Conservation (phyloP, 2,329 filamentous ascomycete genomes). For the Epichloe festucae region DNA sequence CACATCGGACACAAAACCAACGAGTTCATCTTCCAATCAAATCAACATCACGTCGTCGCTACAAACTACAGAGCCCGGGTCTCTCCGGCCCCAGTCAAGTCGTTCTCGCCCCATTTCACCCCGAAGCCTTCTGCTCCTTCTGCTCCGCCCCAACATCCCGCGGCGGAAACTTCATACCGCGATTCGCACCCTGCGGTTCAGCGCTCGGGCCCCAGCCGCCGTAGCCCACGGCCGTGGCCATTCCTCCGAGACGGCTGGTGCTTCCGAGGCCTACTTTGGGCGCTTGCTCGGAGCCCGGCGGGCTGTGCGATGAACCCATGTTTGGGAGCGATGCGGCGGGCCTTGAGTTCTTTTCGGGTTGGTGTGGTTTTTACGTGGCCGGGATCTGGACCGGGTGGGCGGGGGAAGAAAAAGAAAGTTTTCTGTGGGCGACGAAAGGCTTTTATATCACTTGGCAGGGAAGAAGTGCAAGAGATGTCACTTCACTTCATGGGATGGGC, state of each 20-base stretch:
- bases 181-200: conserved; percentile 13
- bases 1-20: neutral
- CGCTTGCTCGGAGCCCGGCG: neutral
- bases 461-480: no score
- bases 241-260: conserved; percentile 18
- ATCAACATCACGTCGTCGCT: neutral
- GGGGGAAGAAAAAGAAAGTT: no score
- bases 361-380: neutral
- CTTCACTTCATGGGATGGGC: no score
- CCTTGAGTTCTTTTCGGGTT: neutral
- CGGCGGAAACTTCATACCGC: conserved; percentile 25
- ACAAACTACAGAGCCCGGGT: no score
- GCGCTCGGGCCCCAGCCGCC: conserved; percentile 23
- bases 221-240: conserved; percentile 15
- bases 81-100: no score
- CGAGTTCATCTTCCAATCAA: neutral
- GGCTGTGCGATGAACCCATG: conserved; percentile 6
- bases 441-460: no score
- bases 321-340: no score
- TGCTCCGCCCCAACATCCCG: neutral
- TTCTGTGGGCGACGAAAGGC: no score
- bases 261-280: conserved; percentile 16
- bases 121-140: conserved; percentile 2
- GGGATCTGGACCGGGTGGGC: no score
- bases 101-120: neutral